Evolutionary conservation across 2,329 filamentous ascomycete genomes (phyloP).

Genomic region (Nigrospora osmanthi): DNA sequence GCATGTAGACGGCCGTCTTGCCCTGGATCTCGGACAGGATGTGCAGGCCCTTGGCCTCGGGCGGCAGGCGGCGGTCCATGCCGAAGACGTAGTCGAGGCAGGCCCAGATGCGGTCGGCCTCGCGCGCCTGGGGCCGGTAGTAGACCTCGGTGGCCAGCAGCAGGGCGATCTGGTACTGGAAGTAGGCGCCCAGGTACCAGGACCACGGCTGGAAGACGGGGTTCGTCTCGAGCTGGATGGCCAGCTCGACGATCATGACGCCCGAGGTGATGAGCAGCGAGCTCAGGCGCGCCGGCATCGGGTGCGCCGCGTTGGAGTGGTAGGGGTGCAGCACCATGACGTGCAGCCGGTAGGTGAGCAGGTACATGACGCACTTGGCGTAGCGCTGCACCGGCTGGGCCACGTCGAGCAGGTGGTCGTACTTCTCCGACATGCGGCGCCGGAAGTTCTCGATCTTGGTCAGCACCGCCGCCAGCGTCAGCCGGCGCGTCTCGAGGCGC

Average conservation of each 20-base stretch:
- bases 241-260: constrained; percentile 39
- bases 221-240: constrained; percentile 36
- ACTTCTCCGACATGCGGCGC: constrained; percentile 55
- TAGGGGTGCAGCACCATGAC: constrained; percentile 64
- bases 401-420: constrained; percentile 54
- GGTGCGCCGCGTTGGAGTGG: constrained; percentile 35
- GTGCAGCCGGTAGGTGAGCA: constrained; percentile 55
- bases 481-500: constrained; percentile 53
- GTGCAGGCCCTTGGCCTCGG: constrained; percentile 48
- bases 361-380: constrained; percentile 55
- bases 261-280: constrained; percentile 57
- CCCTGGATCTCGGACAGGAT: constrained; percentile 56
- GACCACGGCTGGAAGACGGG: constrained; percentile 46
- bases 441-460: constrained; percentile 63
- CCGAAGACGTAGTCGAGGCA: constrained; percentile 68
- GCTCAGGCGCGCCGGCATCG: constrained; percentile 54
- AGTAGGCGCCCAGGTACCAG: constrained; percentile 66
- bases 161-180: constrained; percentile 65
- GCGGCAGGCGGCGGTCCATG: constrained; percentile 41
- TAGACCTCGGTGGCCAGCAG: constrained; percentile 62
- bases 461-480: constrained; percentile 55
- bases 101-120: constrained; percentile 60
- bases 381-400: constrained; percentile 54
- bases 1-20: constrained; percentile 51
- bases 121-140: constrained; percentile 44